Evolutionary conservation across 441 rosid genomes (phyloP).

Genomic region (Mallotus japonicus): DNA sequence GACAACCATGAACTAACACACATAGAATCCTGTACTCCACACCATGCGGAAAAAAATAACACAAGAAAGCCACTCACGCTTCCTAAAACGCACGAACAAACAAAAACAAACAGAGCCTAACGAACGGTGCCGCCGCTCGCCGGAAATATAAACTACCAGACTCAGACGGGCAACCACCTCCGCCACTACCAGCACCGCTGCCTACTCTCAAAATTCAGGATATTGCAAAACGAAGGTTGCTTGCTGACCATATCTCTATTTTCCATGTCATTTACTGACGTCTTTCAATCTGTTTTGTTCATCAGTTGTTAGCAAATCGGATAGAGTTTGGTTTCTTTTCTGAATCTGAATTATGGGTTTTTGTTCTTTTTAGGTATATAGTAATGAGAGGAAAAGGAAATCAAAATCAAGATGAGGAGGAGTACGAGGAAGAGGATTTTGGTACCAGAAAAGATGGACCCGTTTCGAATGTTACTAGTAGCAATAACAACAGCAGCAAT

Average conservation of each 20-base stretch:
- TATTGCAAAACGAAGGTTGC: background rate
- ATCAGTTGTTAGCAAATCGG: background rate
- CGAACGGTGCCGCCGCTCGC: background rate
- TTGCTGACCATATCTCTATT: background rate
- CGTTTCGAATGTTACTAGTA: constrained; percentile 33
- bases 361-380: constrained; percentile 26
- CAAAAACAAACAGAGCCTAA: constrained; percentile 6
- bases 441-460: constrained; percentile 60
- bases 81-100: background rate
- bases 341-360: constrained; percentile 12
- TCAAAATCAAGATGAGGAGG: constrained; percentile 73
- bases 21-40: constrained; percentile 19
- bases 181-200: background rate
- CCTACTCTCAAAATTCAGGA: background rate
- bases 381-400: constrained; percentile 72
- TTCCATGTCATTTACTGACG: background rate
- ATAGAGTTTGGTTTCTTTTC: background rate
- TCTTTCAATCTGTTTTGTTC: background rate
- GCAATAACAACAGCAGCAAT: constrained; percentile 20
- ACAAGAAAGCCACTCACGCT: background rate
- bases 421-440: constrained; percentile 75
- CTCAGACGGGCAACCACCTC: background rate
- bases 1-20: constrained; percentile 25
- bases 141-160: background rate
- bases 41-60: background rate